Percentiles rank a stretch among this genome's conserved stretches.
Evolutionary conservation across 345 rosid genomes (phyloP).

Genomic region (Cardamine resedifolia): DNA sequence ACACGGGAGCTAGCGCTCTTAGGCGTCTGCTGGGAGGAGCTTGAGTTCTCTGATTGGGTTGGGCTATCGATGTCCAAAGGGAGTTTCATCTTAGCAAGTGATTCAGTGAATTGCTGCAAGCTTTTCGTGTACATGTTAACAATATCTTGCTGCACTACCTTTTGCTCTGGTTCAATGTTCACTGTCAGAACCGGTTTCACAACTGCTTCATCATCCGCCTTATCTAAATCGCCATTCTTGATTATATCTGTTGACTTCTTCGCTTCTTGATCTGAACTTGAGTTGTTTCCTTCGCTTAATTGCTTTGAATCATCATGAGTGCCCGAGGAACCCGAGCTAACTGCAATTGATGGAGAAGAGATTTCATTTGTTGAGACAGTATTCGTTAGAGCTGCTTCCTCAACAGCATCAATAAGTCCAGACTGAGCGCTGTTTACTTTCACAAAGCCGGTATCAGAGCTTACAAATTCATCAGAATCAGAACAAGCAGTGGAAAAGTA

Average conservation of each 20-base stretch:
- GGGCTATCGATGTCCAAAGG: constrained; percentile 78
- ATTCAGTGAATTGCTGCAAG: constrained; percentile 97
- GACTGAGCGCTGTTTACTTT: constrained; percentile 54
- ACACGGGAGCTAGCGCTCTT: constrained; percentile 76
- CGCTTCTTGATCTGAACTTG: constrained; percentile 41
- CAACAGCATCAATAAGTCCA: constrained; percentile 40
- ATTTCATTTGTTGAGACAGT: constrained; percentile 68
- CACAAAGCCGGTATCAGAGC: constrained; percentile 39
- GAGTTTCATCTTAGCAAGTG: constrained; percentile 97
- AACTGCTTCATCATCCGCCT: constrained; percentile 40
- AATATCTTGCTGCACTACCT: constrained; percentile 85
- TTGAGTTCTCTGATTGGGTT: constrained; percentile 75
- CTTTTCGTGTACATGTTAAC: constrained; percentile 98
- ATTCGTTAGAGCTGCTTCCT: constrained; percentile 55
- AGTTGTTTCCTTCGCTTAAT: constrained; percentile 36
- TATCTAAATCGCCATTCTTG: constrained; percentile 25
- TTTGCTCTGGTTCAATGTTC: constrained; percentile 69
- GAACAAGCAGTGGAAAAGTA: constrained; percentile 62
- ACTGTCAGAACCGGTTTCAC: constrained; percentile 54
- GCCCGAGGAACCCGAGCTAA: constrained; percentile 32
- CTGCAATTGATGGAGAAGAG: constrained; percentile 59
- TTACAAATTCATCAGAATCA: constrained; percentile 53
- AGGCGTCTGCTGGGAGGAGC: constrained; percentile 69
- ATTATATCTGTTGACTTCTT: constrained; percentile 31
- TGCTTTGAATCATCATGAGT: constrained; percentile 51